Conservation (phyloP, 2,329 filamentous ascomycete species). For the Neonectria punicea region DNA sequence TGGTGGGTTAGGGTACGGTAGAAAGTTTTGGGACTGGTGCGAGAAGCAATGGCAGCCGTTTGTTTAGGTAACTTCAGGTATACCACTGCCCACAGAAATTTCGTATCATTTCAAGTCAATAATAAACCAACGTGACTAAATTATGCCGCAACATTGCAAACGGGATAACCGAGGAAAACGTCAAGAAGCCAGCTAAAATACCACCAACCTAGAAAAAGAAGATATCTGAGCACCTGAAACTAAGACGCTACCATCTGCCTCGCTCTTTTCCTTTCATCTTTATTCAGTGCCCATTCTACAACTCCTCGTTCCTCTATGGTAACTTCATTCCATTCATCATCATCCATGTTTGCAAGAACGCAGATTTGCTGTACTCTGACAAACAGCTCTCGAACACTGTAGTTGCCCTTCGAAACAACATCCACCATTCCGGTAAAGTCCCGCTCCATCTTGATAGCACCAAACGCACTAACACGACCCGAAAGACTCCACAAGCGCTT, state of each 20-base stretch:
- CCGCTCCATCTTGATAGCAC: slow-evolving; percentile 5
- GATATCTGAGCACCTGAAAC: not conserved
- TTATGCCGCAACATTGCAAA: too few species aligned
- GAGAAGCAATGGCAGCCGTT: slow-evolving; percentile 27
- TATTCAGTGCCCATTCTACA: not conserved
- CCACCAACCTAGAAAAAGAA: too few species aligned
- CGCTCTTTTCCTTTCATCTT: not conserved
- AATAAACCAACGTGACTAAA: too few species aligned
- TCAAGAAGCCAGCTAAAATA: too few species aligned
- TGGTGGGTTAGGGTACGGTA: slow-evolving; percentile 41
- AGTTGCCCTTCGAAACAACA: not conserved
- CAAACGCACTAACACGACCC: not conserved
- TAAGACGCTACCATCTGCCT: not conserved
- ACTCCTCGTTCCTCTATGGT: not conserved
- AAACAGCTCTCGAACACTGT: not conserved
- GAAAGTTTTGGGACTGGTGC: slow-evolving; percentile 46
- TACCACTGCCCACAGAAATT: not conserved
- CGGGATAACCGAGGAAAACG: too few species aligned
- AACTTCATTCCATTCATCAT: slow-evolving; percentile 2
- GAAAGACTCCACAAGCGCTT: slow-evolving; percentile 6
- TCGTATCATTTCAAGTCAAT: too few species aligned
- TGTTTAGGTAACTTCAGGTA: slow-evolving; percentile 7
- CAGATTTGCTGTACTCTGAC: slow-evolving; percentile 1
- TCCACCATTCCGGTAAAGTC: slow-evolving; percentile 5
- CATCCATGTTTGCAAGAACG: slow-evolving; percentile 1